Evolutionary conservation across 73 alveolate species (phyloP).

Genomic region (Blepharisma stoltei): DNA sequence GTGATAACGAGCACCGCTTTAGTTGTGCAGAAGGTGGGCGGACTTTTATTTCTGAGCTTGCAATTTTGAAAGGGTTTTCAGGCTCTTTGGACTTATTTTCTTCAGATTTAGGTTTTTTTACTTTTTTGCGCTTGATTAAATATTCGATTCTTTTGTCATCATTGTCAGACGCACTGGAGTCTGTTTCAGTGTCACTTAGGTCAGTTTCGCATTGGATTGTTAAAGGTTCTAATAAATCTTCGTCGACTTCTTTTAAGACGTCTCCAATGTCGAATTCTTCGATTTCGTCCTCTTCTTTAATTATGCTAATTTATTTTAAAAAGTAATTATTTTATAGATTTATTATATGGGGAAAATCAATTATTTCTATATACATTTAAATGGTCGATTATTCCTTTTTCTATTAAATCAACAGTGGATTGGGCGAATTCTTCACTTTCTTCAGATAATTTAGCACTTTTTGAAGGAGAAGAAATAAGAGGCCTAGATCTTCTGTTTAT

Average conservation of each 20-base stretch:
- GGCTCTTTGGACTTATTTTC: not conserved
- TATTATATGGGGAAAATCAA: too few species aligned
- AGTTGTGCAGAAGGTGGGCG: too few species aligned
- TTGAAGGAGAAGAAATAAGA: not conserved
- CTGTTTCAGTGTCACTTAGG: not conserved
- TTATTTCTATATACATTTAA: too few species aligned
- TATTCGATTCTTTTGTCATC: not conserved
- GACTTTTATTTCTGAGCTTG: too few species aligned
- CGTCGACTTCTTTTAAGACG: not conserved
- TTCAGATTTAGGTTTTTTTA: not conserved
- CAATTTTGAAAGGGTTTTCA: too few species aligned
- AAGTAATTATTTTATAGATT: too few species aligned
- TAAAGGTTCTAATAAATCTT: constrained; percentile 12
- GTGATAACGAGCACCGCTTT: too few species aligned
- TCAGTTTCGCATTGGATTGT: not conserved
- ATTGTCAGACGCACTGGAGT: constrained; percentile 14
- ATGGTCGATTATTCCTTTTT: too few species aligned
- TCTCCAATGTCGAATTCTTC: not conserved
- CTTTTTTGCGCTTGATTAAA: not conserved
- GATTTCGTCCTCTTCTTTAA: not conserved
- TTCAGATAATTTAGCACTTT: too few species aligned
- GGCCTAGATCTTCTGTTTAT: not conserved
- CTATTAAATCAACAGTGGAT: too few species aligned
- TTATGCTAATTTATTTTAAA: too few species aligned
- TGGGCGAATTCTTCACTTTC: too few species aligned